Evolutionary conservation across 225 moss, liverwort and hornwort species (phyloP).

Genomic region (Neckera pumila): DNA sequence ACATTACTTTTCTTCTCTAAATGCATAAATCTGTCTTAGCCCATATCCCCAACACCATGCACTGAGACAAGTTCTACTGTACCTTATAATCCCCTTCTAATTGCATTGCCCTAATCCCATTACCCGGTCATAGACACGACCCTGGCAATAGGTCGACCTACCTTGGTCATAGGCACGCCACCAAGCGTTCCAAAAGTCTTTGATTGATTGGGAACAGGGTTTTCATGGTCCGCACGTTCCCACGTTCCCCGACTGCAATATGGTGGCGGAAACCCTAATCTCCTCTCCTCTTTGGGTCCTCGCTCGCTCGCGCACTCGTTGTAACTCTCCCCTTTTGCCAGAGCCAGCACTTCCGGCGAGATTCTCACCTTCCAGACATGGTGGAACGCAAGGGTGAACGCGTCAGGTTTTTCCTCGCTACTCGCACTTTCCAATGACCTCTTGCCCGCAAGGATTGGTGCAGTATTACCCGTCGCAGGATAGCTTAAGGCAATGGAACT

Average conservation of each 20-base stretch:
- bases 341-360: neutral
- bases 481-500: neutral
- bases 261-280: constrained; percentile 26
- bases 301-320: neutral
- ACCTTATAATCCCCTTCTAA: too few species aligned
- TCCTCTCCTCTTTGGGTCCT: neutral
- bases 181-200: neutral
- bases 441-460: neutral
- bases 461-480: neutral
- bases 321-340: neutral
- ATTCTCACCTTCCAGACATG: constrained; percentile 21
- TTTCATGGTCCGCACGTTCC: neutral
- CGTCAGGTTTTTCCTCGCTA: constrained; percentile 34
- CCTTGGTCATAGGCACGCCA: neutral
- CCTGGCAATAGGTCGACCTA: too few species aligned
- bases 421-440: neutral
- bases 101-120: neutral
- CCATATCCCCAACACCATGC: too few species aligned
- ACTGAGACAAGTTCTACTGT: too few species aligned
- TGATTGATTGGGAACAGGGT: neutral
- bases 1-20: too few species aligned
- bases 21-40: too few species aligned
- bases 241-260: constrained; percentile 4
- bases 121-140: neutral
- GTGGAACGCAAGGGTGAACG: constrained; percentile 73